phyloP scores from a whole-genome alignment of 2,329 filamentous ascomycete species.

The Aureobasidium vineae region DNA sequence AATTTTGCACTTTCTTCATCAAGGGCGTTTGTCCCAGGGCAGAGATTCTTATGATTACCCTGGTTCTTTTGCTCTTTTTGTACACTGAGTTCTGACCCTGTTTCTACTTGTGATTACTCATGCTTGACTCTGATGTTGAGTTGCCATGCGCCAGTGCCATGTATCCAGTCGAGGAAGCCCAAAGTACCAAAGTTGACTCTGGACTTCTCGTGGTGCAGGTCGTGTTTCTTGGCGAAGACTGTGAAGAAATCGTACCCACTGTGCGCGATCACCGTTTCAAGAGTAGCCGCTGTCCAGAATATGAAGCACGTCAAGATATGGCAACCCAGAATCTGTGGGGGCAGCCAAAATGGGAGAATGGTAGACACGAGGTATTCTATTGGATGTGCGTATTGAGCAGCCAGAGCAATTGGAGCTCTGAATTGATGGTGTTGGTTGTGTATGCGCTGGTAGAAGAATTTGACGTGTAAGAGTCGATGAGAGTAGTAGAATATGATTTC shows the following conservation, averaged over 20 bases:
- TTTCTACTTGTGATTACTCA: neutral
- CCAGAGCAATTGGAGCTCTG: slow-evolving; percentile 23
- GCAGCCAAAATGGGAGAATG: slow-evolving; percentile 18
- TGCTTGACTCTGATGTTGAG: neutral
- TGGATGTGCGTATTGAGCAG: slow-evolving; percentile 27
- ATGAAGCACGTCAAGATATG: slow-evolving; percentile 7
- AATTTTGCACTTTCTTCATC: neutral
- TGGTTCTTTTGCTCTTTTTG: neutral
- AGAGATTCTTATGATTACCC: neutral
- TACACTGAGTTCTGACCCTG: neutral
- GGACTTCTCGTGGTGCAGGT: slow-evolving; percentile 25
- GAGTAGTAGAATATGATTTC: slow-evolving; percentile 28
- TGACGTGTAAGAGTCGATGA: slow-evolving; percentile 18
- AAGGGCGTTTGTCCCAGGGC: neutral
- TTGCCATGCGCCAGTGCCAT: slow-evolving; percentile 14
- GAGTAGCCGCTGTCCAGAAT: slow-evolving; percentile 7
- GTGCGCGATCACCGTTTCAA: slow-evolving; percentile 25
- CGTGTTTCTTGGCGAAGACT: slow-evolving; percentile 1
- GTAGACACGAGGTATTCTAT: slow-evolving; percentile 25
- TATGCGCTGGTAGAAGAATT: neutral
- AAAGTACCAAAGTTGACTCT: slow-evolving; percentile 25
- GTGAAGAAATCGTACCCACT: slow-evolving; percentile 26
- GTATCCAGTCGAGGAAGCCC: slow-evolving; percentile 16
- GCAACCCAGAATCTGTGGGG: slow-evolving; percentile 4
- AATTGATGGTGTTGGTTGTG: slow-evolving; percentile 27